phyloP scores from a whole-genome alignment of 257 asterid genomes.

The Cynanchum wilfordii region DNA sequence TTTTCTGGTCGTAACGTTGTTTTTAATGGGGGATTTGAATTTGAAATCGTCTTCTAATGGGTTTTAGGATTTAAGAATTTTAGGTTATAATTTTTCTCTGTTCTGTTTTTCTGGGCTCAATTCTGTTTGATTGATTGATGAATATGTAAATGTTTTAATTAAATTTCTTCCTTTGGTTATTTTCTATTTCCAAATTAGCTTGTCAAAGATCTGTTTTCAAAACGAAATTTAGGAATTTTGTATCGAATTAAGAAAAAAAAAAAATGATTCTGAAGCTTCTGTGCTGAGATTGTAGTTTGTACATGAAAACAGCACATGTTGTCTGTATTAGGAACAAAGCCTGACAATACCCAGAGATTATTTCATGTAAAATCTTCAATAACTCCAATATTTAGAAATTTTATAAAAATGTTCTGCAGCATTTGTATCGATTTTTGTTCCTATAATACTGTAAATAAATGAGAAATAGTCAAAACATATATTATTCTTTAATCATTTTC shows the following conservation, averaged over 20 bases:
- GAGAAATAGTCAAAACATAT: constrained; percentile 28
- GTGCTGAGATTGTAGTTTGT: constrained; percentile 13
- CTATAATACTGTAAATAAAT: constrained; percentile 17
- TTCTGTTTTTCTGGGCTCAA: neutral
- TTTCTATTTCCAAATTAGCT: neutral
- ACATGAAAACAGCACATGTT: constrained; percentile 14
- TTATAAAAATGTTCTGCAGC: constrained; percentile 12
- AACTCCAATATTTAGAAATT: constrained; percentile 12
- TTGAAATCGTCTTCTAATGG: neutral
- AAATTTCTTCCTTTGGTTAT: neutral
- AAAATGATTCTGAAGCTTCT: constrained; percentile 1
- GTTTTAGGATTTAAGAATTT: neutral
- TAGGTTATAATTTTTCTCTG: neutral
- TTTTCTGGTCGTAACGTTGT: neutral
- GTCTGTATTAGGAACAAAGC: constrained; percentile 15
- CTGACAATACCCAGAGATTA: constrained; percentile 21
- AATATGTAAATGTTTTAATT: neutral
- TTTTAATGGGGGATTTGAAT: neutral
- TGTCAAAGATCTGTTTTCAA: neutral
- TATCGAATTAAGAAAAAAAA: neutral
- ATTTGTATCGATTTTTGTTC: constrained; percentile 29
- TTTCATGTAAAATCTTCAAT: constrained; percentile 16
- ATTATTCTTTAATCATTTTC: constrained; percentile 15
- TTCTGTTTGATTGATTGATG: neutral
- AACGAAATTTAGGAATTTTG: neutral